These are phyloP conservation scores for Meira nashicola DNA, from an alignment of 1,284 basidiomycete genomes.

Conservation along the genomic window DNA sequence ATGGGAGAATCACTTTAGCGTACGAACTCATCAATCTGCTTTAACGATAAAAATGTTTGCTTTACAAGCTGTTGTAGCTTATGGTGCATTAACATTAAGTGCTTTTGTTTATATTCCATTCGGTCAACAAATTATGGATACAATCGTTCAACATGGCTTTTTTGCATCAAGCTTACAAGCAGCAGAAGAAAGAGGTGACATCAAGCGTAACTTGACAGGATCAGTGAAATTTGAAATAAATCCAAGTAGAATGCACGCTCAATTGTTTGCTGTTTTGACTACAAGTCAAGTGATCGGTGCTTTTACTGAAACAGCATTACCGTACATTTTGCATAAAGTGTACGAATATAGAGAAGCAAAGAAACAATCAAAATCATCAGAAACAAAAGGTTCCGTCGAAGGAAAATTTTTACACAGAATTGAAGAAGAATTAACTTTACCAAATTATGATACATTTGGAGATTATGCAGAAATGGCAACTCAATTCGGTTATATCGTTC, in stretches of 20 bases:
- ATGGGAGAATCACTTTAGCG: conserved; percentile 57
- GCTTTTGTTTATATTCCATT: conserved; percentile 53
- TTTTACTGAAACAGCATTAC: conserved; percentile 77
- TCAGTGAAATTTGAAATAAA: conserved; percentile 55
- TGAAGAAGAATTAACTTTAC: conserved; percentile 70
- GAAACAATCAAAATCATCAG: conserved; percentile 16
- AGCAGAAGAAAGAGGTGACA: conserved; percentile 36
- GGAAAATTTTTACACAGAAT: conserved; percentile 71
- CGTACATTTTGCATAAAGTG: conserved; percentile 64
- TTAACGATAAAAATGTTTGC: conserved; percentile 89
- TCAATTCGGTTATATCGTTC: conserved; percentile 59
- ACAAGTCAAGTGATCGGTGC: conserved; percentile 83
- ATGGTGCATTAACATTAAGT: conserved; percentile 56
- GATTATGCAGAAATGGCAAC: conserved; percentile 96
- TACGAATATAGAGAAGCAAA: conserved; percentile 21
- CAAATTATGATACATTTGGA: conserved; percentile 63
- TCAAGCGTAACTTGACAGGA: conserved; percentile 18
- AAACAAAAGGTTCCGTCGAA: conserved; percentile 57
- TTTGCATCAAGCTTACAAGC: conserved; percentile 31
- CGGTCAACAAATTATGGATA: conserved; percentile 45
- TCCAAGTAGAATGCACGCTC: conserved; percentile 69
- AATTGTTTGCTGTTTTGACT: conserved; percentile 91
- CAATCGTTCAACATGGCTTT: conserved; percentile 39
- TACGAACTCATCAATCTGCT: conserved; percentile 70
- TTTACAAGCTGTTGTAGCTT: conserved; percentile 80